Percentiles rank a stretch among this genome's conserved stretches.
Evolutionary conservation across 1,139 yeast species (phyloP).

Genomic region (Blastobotrys malaysiensis): DNA sequence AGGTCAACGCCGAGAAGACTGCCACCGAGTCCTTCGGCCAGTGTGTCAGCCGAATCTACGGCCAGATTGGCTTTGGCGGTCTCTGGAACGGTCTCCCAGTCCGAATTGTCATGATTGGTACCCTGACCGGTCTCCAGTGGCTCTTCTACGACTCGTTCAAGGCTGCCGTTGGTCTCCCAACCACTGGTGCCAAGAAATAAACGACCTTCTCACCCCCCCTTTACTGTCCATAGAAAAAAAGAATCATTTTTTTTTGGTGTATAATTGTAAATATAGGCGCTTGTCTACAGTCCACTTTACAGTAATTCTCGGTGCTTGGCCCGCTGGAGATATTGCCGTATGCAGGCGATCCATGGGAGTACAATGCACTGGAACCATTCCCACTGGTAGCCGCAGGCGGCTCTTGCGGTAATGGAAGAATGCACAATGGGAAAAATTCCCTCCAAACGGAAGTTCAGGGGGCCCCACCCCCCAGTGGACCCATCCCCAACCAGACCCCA

Average conservation of each 20-base stretch:
- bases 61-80: conserved; percentile 78
- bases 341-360: background rate
- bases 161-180: conserved; percentile 84
- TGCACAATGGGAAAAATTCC: background rate
- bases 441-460: background rate
- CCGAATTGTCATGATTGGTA: conserved; percentile 94
- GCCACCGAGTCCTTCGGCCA: conserved; percentile 60
- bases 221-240: background rate
- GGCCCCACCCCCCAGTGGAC: background rate
- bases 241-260: background rate
- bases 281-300: no score
- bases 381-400: no score
- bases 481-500: background rate
- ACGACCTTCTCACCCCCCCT: background rate
- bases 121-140: conserved; percentile 96
- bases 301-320: no score
- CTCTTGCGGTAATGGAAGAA: background rate
- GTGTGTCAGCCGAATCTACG: conserved; percentile 69
- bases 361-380: no score
- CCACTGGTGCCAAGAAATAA: conserved; percentile 41
- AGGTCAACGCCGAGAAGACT: conserved; percentile 71
- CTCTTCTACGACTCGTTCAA: conserved; percentile 90
- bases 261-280: no score
- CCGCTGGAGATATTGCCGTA: background rate
- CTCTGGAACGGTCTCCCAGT: conserved; percentile 93